phyloP scores from a whole-genome alignment of 2,329 filamentous ascomycete species.

The Aspergillus fructus region DNA sequence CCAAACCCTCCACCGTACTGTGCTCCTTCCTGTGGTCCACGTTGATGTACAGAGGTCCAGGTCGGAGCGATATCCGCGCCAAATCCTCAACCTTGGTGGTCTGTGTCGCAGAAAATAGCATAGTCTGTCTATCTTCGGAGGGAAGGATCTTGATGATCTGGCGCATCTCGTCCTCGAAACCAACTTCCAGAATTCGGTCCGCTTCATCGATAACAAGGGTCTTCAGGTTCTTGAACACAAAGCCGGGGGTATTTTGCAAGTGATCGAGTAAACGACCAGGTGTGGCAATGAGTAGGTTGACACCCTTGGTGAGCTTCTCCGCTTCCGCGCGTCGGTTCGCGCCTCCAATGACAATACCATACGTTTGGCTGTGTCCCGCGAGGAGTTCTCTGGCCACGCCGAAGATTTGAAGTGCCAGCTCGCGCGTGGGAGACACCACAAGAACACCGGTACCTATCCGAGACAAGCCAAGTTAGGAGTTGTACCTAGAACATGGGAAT shows the following conservation, averaged over 20 bases:
- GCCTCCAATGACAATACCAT: slow-evolving; percentile 93
- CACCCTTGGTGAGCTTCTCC: slow-evolving; percentile 89
- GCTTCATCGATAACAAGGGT: slow-evolving; percentile 91
- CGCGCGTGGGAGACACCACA: slow-evolving; percentile 87
- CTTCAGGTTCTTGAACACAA: slow-evolving; percentile 89
- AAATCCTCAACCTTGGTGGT: slow-evolving; percentile 98
- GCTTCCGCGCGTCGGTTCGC: slow-evolving; percentile 88
- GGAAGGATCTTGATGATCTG: slow-evolving; percentile 94
- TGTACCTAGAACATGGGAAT: not conserved
- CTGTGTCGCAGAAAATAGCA: slow-evolving; percentile 98
- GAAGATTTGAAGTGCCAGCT: slow-evolving; percentile 93
- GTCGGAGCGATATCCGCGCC: slow-evolving; percentile 85
- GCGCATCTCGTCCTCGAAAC: slow-evolving; percentile 98
- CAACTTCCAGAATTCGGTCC: slow-evolving; percentile 92
- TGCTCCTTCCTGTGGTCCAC: slow-evolving; percentile 88
- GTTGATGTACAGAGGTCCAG: slow-evolving; percentile 93
- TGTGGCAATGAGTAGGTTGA: slow-evolving; percentile 92
- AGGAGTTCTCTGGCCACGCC: slow-evolving; percentile 91
- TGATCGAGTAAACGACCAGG: slow-evolving; percentile 92
- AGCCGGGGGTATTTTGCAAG: slow-evolving; percentile 84
- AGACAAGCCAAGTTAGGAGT: slow-evolving; percentile 6
- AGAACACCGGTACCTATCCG: slow-evolving; percentile 74
- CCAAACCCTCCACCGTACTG: slow-evolving; percentile 87
- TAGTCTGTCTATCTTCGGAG: slow-evolving; percentile 83
- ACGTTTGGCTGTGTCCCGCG: slow-evolving; percentile 90